Base-by-base conservation (phyloP, 2,329 filamentous ascomycete genomes). In the Botrytis aclada region DNA sequence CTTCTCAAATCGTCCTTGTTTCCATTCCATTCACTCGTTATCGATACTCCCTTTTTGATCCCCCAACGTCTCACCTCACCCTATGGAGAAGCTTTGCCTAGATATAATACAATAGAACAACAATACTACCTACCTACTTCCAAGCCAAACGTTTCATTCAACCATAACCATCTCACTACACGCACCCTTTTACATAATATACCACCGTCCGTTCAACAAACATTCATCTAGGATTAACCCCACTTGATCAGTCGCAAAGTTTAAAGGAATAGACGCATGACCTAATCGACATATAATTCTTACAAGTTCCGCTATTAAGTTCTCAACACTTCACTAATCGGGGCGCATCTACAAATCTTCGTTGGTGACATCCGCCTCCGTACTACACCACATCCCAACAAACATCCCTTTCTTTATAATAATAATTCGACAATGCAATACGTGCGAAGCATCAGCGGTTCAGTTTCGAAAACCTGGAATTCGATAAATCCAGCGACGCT, bases 391-490 rank as follows among this genome's bases (percentile, higher is more conserved):
- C 22, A 60, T 45, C 70, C n/a, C 47, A 67, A 45, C 70, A 60
- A 66, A 51, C 8, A 12, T 22, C 0, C 14, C 47, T 54, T 47
- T 29, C 47, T n/a, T 39, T 29, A 43, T 34, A 39, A 10, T 18
- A 58, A 60, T n/a, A 32, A 34, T 37, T 25, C 45, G 74, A 75
- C 82, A 75, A 98, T 98, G 96, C 95, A 98, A 87, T 98, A 98
- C 92, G 95, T 98, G 78, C 90, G 96, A 78, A 97, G 95, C 81
- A 89, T 98, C 79, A 96, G 94, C 83, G 95, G 95, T 82, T 97
- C 94, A 70, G 95, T 99, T 79, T 97, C 95, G 79, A 98, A 96
- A 85, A 95, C 96, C 83, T 99, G 96, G 96, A 99, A 99, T 84
- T 98, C 95, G 39, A 97, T 99, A 87, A 99, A 99, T 83, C 96